phyloP scores from a whole-genome alignment of 169 alveolate genomes.

The Plasmodium blacklocki region DNA sequence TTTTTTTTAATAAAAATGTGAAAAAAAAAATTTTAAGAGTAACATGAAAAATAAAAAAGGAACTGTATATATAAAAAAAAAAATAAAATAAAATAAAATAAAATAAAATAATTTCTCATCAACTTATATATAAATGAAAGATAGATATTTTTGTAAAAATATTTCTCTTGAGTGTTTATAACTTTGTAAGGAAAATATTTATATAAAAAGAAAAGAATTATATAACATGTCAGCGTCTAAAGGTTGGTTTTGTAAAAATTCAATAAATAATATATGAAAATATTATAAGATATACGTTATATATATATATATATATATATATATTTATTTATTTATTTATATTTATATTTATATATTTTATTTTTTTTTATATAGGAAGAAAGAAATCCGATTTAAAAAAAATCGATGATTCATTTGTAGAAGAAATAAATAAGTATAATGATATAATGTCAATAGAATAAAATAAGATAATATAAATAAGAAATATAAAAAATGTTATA shows the following conservation, averaged over 20 bases:
- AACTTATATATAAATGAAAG: too few species aligned
- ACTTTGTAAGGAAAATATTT: too few species aligned
- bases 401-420: slow-evolving; percentile 53
- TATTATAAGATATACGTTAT: too few species aligned
- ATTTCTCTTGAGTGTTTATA: too few species aligned
- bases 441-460: background rate
- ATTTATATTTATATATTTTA: background rate
- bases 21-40: too few species aligned
- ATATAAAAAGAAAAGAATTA: background rate
- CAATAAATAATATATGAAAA: too few species aligned
- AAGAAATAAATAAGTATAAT: slow-evolving; percentile 9
- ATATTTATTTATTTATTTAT: background rate
- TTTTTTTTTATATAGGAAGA: slow-evolving; percentile 31
- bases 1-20: too few species aligned
- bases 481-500: background rate
- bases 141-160: too few species aligned
- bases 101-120: too few species aligned
- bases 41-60: too few species aligned
- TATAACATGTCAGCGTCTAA: slow-evolving; percentile 11
- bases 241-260: background rate
- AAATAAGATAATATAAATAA: background rate
- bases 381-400: slow-evolving; percentile 47
- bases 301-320: background rate
- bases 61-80: too few species aligned
- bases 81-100: too few species aligned